These are phyloP conservation scores for Fraxinus xanthoxyloides DNA, from an alignment of 305 asterid genomes.

Conservation along the genomic window DNA sequence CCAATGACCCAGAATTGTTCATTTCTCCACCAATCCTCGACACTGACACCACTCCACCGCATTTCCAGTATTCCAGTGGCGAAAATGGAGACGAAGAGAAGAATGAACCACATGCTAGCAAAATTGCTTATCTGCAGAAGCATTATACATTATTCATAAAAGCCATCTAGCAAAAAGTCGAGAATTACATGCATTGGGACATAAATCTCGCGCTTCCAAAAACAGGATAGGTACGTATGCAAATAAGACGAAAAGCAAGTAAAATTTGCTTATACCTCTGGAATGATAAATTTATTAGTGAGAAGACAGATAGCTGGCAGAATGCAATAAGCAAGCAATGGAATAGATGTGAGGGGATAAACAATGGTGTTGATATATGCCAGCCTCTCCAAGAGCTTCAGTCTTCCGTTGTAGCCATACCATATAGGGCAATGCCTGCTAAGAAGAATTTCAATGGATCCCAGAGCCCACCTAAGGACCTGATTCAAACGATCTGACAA, in stretches of 20 bases:
- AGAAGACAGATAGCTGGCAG: constrained; percentile 69
- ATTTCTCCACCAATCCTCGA: constrained; percentile 75
- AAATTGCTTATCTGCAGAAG: constrained; percentile 57
- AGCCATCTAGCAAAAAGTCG: neutral
- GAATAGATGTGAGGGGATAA: constrained; percentile 64
- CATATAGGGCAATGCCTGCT: constrained; percentile 77
- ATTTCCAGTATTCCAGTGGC: constrained; percentile 63
- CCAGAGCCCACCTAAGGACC: constrained; percentile 72
- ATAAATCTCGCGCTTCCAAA: neutral
- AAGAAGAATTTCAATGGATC: constrained; percentile 63
- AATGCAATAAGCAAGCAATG: constrained; percentile 58
- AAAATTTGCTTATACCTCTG: constrained; percentile 37
- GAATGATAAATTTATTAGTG: constrained; percentile 62
- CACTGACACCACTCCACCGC: constrained; percentile 65
- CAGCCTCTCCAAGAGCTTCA: constrained; percentile 54
- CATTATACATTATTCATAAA: neutral
- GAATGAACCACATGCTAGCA: constrained; percentile 65
- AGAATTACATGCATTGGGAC: neutral
- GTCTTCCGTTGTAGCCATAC: constrained; percentile 60
- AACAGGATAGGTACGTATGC: neutral
- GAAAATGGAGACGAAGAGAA: constrained; percentile 59
- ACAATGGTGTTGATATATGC: constrained; percentile 69
- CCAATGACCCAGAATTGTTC: constrained; percentile 79
- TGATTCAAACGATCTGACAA: constrained; percentile 71
- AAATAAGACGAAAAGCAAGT: neutral